Conservation (phyloP, 2,329 filamentous ascomycete genomes). For the Cladosporium sp. region DNA sequence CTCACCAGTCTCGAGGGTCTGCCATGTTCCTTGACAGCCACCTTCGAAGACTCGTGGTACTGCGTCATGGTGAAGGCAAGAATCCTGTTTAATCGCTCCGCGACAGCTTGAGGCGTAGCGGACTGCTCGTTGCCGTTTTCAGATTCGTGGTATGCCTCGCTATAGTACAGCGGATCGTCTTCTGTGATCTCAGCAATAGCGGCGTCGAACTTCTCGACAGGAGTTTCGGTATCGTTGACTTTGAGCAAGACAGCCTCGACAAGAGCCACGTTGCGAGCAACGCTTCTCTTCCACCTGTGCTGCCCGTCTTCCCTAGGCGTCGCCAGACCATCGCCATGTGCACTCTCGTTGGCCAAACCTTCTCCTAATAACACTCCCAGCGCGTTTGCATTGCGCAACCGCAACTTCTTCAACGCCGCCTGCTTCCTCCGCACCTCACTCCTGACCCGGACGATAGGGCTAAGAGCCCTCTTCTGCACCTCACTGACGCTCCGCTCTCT, state of each 20-base stretch:
- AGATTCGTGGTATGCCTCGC: conserved; percentile 35
- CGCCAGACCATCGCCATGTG: conserved; percentile 30
- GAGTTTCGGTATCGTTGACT: conserved; percentile 58
- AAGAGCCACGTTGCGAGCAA: conserved; percentile 74
- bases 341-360: conserved; percentile 59
- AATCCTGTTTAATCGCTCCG: conserved; percentile 64
- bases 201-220: conserved; percentile 52
- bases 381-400: conserved; percentile 78
- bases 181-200: conserved; percentile 54
- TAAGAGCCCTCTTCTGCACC: conserved; percentile 68
- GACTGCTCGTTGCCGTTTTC: conserved; percentile 27
- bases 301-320: conserved; percentile 26
- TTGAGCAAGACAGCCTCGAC: conserved; percentile 82
- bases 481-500: conserved; percentile 67
- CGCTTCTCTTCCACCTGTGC: conserved; percentile 65
- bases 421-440: conserved; percentile 73
- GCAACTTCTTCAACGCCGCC: conserved; percentile 64
- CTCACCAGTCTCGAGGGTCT: conserved; percentile 70
- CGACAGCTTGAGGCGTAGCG: conserved; percentile 51
- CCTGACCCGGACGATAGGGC: conserved; percentile 71
- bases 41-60: conserved; percentile 57
- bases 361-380: conserved; percentile 85
- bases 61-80: conserved; percentile 65
- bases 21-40: conserved; percentile 62
- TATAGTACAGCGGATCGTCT: conserved; percentile 43